Conservation (phyloP, 2,329 filamentous ascomycete species). For the Chaetomium sp. region DNA sequence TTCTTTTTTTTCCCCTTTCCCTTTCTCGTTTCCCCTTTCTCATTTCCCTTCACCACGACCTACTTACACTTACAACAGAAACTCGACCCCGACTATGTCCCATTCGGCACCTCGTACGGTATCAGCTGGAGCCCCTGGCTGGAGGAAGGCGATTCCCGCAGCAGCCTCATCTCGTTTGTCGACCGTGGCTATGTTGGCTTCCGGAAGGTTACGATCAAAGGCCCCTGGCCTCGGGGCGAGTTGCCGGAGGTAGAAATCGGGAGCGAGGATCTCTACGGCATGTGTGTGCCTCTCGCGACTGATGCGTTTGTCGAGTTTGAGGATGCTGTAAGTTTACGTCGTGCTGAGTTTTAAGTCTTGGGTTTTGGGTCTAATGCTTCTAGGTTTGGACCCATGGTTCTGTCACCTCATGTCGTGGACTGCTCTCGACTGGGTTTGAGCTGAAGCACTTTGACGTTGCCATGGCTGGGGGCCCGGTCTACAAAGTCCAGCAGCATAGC, state of each 20-base stretch:
- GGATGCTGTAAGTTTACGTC: slow-evolving; percentile 36
- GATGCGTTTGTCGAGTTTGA: slow-evolving; percentile 54
- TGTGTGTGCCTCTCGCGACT: slow-evolving; percentile 44
- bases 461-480: slow-evolving; percentile 28
- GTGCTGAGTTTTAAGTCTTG: not conserved
- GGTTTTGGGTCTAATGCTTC: not conserved
- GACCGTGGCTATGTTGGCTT: slow-evolving; percentile 50
- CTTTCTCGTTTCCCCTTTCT: not conserved
- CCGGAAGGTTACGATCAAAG: slow-evolving; percentile 39
- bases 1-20: too few relatives aligned
- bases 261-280: slow-evolving; percentile 37
- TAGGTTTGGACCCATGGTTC: slow-evolving; percentile 39
- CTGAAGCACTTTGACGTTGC: slow-evolving; percentile 46
- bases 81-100: slow-evolving; percentile 43
- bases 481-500: slow-evolving; percentile 30
- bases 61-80: slow-evolving; percentile 10
- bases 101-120: slow-evolving; percentile 43
- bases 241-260: slow-evolving; percentile 35
- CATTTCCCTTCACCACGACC: not conserved
- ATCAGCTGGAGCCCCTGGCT: slow-evolving; percentile 52
- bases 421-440: slow-evolving; percentile 47
- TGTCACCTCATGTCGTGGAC: slow-evolving; percentile 41
- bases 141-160: slow-evolving; percentile 28
- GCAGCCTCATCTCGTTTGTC: slow-evolving; percentile 45
- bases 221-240: slow-evolving; percentile 30